A percentile compares a stretch with the other conserved stretches of the same genome.
These are phyloP conservation scores for Trichoderma sp. DNA, from an alignment of 2,329 filamentous ascomycete species.

Conservation along the genomic window DNA sequence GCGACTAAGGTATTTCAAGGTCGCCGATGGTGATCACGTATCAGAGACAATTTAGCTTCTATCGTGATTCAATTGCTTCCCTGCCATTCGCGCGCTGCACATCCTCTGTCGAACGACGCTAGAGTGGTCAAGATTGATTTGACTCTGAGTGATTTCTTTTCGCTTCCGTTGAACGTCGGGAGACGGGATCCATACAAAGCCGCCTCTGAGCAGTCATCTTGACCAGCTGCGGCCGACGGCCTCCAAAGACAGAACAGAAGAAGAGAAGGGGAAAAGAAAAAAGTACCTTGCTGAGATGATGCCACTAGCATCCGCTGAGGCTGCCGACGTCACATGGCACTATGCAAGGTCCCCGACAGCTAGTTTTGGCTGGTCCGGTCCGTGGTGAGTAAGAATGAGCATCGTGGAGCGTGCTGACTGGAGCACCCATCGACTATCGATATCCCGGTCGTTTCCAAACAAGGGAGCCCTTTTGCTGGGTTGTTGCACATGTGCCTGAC, in stretches of 20 bases:
- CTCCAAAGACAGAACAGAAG: not conserved
- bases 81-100: not conserved
- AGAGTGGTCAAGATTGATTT: not conserved
- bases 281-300: not conserved
- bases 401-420: not conserved
- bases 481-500: not conserved
- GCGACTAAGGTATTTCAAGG: not conserved
- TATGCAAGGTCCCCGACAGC: conserved; percentile 12
- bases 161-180: not conserved
- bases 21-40: not conserved
- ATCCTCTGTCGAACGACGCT: not conserved
- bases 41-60: not conserved
- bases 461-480: not conserved
- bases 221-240: not conserved
- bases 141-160: conserved; percentile 1
- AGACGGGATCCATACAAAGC: not conserved
- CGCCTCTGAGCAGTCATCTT: not conserved
- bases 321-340: conserved; percentile 15
- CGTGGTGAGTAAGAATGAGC: not conserved
- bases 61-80: conserved; percentile 1
- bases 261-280: not conserved
- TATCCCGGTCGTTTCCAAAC: not conserved
- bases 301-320: conserved; percentile 1
- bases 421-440: not conserved
- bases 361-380: not conserved